A percentile compares a stretch with the other conserved stretches of the same genome.
These are phyloP conservation scores for Anastatica hierochuntica DNA, from an alignment of 345 rosid species.

Conservation along the genomic window DNA sequence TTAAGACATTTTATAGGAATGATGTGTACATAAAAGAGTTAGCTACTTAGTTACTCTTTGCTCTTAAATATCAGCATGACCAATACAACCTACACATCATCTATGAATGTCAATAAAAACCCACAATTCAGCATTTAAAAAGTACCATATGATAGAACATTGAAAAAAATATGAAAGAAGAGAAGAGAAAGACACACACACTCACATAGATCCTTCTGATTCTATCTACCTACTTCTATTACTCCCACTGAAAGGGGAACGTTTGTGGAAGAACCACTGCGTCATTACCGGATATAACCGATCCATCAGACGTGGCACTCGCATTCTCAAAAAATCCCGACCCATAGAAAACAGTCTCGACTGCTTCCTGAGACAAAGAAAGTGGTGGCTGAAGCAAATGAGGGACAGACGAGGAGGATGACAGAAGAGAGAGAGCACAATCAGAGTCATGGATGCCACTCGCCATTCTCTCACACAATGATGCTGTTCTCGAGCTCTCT, in stretches of 20 bases:
- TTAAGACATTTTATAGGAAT: too few species aligned
- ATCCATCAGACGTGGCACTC: slow-evolving; percentile 29
- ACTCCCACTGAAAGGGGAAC: slow-evolving; percentile 63
- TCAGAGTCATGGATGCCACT: slow-evolving; percentile 39
- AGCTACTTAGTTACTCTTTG: too few species aligned
- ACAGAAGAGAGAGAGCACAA: slow-evolving; percentile 97
- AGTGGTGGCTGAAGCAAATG: slow-evolving; percentile 26
- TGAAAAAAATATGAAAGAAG: slow-evolving; percentile 6
- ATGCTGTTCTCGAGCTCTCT: slow-evolving; percentile 13
- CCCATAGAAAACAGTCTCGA: slow-evolving; percentile 31
- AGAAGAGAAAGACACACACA: slow-evolving; percentile 1
- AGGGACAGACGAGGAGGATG: slow-evolving; percentile 30
- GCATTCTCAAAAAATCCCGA: slow-evolving; percentile 32
- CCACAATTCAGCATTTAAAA: slow-evolving; percentile 3
- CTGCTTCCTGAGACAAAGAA: slow-evolving; percentile 24
- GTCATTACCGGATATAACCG: slow-evolving; percentile 27
- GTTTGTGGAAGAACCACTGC: slow-evolving; percentile 32
- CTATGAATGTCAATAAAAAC: not conserved
- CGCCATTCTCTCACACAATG: slow-evolving; percentile 42
- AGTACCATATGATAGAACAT: not conserved
- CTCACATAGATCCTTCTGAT: slow-evolving; percentile 2
- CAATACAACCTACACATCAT: slow-evolving; percentile 5
- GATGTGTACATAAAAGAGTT: too few species aligned
- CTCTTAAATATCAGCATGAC: not conserved
- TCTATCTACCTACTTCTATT: slow-evolving; percentile 14